Conservation (phyloP, 306 rosid genomes). For the Acacia crassicarpa region DNA sequence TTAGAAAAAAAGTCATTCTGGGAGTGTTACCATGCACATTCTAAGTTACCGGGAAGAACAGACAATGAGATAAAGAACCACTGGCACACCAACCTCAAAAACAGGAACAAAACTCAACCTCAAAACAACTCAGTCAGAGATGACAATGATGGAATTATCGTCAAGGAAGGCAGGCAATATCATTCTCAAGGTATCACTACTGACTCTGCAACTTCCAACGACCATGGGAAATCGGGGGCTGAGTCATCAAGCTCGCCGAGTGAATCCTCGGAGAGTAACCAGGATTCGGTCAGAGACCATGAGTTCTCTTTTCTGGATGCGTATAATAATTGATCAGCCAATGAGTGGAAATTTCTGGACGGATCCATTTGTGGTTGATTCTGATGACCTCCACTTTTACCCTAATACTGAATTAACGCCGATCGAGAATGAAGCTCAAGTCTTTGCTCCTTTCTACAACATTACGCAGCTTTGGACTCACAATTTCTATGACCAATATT, state of each 20-base stretch:
- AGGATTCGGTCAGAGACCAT: background rate
- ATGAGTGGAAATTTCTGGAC: background rate
- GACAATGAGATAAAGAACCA: constrained; percentile 48
- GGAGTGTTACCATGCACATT: no score
- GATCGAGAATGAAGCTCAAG: background rate
- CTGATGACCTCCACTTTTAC: background rate
- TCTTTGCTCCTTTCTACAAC: background rate
- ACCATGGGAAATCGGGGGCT: background rate
- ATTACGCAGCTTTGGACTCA: background rate
- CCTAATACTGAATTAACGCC: background rate
- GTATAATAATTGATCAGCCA: background rate
- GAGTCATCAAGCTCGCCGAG: background rate
- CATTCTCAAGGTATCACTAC: background rate
- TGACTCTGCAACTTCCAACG: background rate
- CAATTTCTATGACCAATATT: background rate
- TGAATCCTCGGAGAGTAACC: background rate
- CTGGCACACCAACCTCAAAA: constrained; percentile 47
- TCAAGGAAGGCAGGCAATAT: background rate
- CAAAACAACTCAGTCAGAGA: background rate
- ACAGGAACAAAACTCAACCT: background rate
- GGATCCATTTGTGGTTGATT: background rate
- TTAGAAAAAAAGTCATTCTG: no score
- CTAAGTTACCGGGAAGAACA: constrained; percentile 41
- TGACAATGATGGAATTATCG: background rate
- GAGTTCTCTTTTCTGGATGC: constrained; percentile 1